Conservation (phyloP, 2,329 filamentous ascomycete genomes). For the Aspergillus sergii region DNA sequence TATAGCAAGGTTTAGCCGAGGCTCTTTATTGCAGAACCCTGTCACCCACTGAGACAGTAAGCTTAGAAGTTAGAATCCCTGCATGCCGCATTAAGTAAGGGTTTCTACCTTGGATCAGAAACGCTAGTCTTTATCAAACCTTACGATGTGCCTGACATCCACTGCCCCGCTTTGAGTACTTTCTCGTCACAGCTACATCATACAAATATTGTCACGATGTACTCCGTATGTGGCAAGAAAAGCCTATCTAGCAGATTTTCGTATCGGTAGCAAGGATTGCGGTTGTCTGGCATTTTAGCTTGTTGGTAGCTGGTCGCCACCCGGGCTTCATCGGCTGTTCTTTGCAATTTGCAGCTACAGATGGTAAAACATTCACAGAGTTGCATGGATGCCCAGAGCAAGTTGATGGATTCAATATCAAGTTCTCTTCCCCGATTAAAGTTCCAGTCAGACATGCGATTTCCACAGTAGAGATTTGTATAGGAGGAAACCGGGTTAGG, state of each 20-base stretch:
- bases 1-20: background rate
- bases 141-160: no score
- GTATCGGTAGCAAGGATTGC: background rate
- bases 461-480: background rate
- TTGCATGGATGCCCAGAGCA: no score
- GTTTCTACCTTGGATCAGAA: background rate
- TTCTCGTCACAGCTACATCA: no score
- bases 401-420: background rate
- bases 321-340: background rate
- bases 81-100: background rate
- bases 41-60: no score
- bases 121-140: no score
- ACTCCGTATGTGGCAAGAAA: background rate
- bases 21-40: background rate
- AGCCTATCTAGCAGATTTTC: background rate
- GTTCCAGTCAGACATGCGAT: background rate
- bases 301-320: background rate
- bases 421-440: background rate
- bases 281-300: background rate
- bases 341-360: background rate
- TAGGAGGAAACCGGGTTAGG: background rate
- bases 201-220: no score
- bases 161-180: no score
- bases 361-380: background rate
- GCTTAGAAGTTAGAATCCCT: no score